Percentiles rank a stretch among this genome's conserved stretches.
phyloP scores from a whole-genome alignment of 2,329 filamentous ascomycete genomes.

The Trichoderma aggressivum region DNA sequence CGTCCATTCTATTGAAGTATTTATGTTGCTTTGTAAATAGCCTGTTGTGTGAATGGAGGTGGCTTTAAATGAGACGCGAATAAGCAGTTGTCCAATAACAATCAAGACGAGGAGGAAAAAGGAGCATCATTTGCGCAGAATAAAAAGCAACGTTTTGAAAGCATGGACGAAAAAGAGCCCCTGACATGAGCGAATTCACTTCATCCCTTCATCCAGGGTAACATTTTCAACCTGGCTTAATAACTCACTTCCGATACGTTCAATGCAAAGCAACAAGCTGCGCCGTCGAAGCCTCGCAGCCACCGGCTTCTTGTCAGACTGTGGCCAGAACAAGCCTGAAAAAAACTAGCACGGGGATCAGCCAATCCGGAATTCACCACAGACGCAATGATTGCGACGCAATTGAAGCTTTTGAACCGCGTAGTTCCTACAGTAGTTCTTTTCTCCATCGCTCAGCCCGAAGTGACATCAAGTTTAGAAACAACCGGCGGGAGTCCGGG shows the following conservation, averaged over 20 bases:
- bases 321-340: neutral
- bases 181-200: neutral
- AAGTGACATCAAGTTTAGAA: neutral
- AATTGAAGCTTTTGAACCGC: neutral
- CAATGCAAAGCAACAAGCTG: neutral
- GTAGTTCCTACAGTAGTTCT: neutral
- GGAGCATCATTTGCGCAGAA: neutral
- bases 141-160: neutral
- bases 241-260: neutral
- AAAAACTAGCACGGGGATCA: neutral
- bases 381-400: neutral
- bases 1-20: neutral
- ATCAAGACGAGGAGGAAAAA: neutral
- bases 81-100: neutral
- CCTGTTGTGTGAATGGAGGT: rapidly evolving
- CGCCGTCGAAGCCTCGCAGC: neutral
- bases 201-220: neutral
- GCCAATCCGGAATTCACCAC: neutral
- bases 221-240: neutral
- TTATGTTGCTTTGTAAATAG: neutral
- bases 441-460: neutral
- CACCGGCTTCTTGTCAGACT: neutral
- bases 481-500: neutral
- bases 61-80: neutral
- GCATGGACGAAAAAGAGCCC: too few species aligned